Evolutionary conservation across 495 filamentous ascomycete genomes (phyloP), one percentile per base, ranked within the genome.

Genomic region (Xylaria nigripes): DNA sequence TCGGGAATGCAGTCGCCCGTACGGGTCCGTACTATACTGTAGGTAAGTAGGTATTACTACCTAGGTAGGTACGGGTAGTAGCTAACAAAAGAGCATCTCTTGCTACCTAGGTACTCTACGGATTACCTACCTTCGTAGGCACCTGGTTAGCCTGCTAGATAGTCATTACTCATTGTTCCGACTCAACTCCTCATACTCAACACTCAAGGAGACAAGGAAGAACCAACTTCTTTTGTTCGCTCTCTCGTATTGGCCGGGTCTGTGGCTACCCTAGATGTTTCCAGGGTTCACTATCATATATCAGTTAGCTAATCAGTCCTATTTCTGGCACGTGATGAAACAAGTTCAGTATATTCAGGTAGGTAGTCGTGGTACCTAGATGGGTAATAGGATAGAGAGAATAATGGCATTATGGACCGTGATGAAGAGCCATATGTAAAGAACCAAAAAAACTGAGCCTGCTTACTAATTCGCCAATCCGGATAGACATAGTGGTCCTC

Each of bases 381-480:
- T n/a, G n/a, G n/a, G n/a, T 15, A 36, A 36, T 36, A 12, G 32
- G 32, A 12, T 12, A 36, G 15, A 36, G 9, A 40, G 3, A 21
- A 30, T 2, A 16, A 47, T 8, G 4, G 15, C 45, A 15, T 2
- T 40, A 12, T 16, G 2, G 16, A 4, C 36, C n/a, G 32, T 32
- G 45, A 32, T 8, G 13, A n/a, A 47, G 16, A 47, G 12, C 1
- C 15, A 10, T 24, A 10, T 24, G 40, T 15, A n/a, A 18, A 32
- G 10, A 29, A 45, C 19, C 10, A 44, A 16, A 24, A 16, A 32
- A 25, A 29, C 7, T n/a, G 16, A 13, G 29, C 15, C 13, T 48
- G 38, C 53, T 45, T 45, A 55, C 53, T 55, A 18, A 61, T 59
- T 21, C 65, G 63, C 73, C 73, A 77, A 46, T 73, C 72, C n/a